phyloP scores from a whole-genome alignment of 768 basidiomycete species.

The Tulasnella sp. region DNA sequence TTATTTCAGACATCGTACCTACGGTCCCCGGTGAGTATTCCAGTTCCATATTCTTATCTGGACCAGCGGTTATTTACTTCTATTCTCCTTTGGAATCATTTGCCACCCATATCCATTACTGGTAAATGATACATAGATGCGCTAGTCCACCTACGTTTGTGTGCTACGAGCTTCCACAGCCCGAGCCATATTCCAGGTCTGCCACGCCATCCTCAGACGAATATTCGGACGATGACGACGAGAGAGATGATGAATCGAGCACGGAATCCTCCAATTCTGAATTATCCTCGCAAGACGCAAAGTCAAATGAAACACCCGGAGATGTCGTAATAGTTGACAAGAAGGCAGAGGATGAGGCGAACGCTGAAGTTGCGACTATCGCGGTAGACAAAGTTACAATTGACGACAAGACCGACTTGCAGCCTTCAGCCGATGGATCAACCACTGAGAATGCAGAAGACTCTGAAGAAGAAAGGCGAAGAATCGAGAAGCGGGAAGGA shows the following conservation, averaged over 20 bases:
- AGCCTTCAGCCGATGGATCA: slow-evolving; percentile 21
- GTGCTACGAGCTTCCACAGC: slow-evolving; percentile 12
- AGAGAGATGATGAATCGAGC: slow-evolving; percentile 35
- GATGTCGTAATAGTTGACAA: slow-evolving; percentile 15
- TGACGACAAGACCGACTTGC: slow-evolving; percentile 44
- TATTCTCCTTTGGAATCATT: neutral
- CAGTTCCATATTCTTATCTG: too few relatives aligned
- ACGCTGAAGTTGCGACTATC: slow-evolving; percentile 21
- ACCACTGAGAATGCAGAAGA: slow-evolving; percentile 11
- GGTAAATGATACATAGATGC: too few relatives aligned
- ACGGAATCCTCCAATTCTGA: slow-evolving; percentile 41
- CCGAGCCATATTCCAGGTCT: slow-evolving; percentile 9
- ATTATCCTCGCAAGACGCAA: slow-evolving; percentile 54
- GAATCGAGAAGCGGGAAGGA: slow-evolving; percentile 8
- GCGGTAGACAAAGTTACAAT: slow-evolving; percentile 9
- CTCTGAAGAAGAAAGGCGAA: neutral
- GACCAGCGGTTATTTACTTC: too few relatives aligned
- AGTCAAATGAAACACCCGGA: slow-evolving; percentile 22
- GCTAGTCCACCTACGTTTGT: slow-evolving; percentile 12
- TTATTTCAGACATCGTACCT: slow-evolving; percentile 1
- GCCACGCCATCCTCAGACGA: slow-evolving; percentile 18
- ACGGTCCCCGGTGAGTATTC: slow-evolving; percentile 8
- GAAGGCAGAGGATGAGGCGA: slow-evolving; percentile 23
- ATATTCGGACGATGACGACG: slow-evolving; percentile 40
- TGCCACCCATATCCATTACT: neutral